Conservation (phyloP, 768 basidiomycete species). For the Scleroderma citrinum region DNA sequence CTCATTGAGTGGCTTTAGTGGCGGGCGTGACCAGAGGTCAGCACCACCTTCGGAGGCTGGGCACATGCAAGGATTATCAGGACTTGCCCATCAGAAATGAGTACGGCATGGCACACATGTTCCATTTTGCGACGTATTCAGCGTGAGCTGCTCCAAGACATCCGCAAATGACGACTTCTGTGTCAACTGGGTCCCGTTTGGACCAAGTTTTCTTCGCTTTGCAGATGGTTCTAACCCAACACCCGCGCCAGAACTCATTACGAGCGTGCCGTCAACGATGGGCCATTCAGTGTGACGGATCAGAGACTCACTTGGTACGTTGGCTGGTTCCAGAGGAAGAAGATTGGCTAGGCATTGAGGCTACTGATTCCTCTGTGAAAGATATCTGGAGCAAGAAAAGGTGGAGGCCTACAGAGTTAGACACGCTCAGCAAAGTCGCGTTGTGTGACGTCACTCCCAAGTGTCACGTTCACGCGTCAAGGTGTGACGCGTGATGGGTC, state of each 20-base stretch:
- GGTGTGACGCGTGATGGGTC: not conserved
- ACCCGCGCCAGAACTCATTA: conserved; percentile 9
- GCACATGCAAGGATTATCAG: conserved; percentile 1
- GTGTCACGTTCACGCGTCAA: not conserved
- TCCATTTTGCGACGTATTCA: conserved; percentile 37
- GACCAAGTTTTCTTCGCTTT: conserved; percentile 50
- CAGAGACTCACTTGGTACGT: conserved; percentile 10
- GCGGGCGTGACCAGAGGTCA: conserved; percentile 66
- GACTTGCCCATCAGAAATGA: not conserved
- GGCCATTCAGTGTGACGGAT: not conserved
- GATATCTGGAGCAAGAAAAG: not conserved
- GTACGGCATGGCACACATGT: conserved; percentile 31
- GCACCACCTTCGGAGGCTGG: conserved; percentile 74
- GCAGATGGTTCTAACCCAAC: conserved; percentile 33
- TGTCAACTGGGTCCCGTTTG: conserved; percentile 25
- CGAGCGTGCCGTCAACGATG: not conserved
- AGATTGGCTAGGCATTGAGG: not conserved
- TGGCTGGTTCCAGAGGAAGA: conserved; percentile 10
- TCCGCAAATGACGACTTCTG: conserved; percentile 49
- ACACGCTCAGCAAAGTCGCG: not conserved
- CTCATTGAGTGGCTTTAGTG: conserved; percentile 47
- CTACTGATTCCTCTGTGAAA: not conserved
- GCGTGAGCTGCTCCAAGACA: conserved; percentile 55
- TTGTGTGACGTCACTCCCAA: not conserved
- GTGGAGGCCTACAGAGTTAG: not conserved